Conservation (phyloP, 1,139 yeast genomes). For the Taiozyma sp. region DNA sequence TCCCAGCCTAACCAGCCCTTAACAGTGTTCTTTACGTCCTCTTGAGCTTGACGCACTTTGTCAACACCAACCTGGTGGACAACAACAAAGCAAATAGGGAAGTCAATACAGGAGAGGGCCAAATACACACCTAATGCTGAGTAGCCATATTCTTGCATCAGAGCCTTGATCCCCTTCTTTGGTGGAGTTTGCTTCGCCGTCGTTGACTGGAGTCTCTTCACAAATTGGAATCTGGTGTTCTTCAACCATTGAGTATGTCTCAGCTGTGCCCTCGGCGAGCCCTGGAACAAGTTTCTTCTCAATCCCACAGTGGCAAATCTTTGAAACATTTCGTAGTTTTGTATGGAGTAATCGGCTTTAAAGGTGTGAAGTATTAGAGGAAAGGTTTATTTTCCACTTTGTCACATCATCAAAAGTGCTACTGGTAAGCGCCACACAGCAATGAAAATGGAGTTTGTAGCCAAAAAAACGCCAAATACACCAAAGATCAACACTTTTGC, state of each 20-base stretch:
- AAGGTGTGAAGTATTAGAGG: background rate
- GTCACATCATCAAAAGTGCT: background rate
- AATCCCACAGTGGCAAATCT: background rate
- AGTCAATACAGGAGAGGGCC: conserved; percentile 64
- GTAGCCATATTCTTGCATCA: conserved; percentile 85
- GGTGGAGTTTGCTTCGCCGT: conserved; percentile 6
- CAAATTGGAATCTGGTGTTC: conserved; percentile 2
- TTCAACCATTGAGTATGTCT: conserved; percentile 6
- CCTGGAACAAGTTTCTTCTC: background rate
- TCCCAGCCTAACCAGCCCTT: conserved; percentile 54
- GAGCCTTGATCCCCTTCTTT: conserved; percentile 52
- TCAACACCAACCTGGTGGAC: conserved; percentile 90
- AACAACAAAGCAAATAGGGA: conserved; percentile 75
- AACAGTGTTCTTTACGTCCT: conserved; percentile 52
- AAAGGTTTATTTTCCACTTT: background rate
- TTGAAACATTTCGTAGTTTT: background rate
- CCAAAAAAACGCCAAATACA: background rate
- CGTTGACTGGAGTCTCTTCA: conserved; percentile 14
- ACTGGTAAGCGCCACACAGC: background rate
- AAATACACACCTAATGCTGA: conserved; percentile 86
- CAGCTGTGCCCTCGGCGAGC: background rate
- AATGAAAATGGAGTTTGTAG: background rate
- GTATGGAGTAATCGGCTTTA: background rate
- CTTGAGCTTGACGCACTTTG: conserved; percentile 62
- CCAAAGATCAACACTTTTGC: background rate